Evolutionary conservation across 805 yeast genomes (phyloP).

Genomic region (Zygotorulaspora chibaensis): DNA sequence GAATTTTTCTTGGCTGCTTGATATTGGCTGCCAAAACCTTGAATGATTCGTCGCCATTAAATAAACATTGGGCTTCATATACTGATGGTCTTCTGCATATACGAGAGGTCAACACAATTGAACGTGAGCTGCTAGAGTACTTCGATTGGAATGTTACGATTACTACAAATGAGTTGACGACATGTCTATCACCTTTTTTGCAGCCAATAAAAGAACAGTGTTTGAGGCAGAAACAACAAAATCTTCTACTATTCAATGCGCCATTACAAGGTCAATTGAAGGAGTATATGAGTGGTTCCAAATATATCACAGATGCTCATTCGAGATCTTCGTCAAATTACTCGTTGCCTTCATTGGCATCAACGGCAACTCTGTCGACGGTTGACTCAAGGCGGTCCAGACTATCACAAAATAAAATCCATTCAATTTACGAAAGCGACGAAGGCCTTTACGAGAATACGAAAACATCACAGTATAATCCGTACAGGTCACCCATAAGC

Average conservation of each 20-base stretch:
- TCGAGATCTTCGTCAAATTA: constrained; percentile 33
- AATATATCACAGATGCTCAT: constrained; percentile 20
- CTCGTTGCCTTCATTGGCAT: constrained; percentile 41
- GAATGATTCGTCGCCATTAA: constrained; percentile 91
- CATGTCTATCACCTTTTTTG: constrained; percentile 70
- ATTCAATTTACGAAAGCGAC: constrained; percentile 14
- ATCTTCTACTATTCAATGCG: constrained; percentile 26
- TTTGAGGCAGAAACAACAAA: constrained; percentile 22
- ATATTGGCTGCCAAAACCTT: constrained; percentile 88
- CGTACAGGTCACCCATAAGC: constrained; percentile 13
- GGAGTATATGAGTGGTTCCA: constrained; percentile 13
- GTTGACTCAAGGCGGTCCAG: constrained; percentile 21
- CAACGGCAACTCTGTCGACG: constrained; percentile 36
- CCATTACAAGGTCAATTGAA: constrained; percentile 19
- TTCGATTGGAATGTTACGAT: constrained; percentile 83
- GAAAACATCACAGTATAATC: constrained; percentile 9
- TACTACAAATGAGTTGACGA: constrained; percentile 61
- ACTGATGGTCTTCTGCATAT: constrained; percentile 78
- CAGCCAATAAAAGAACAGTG: constrained; percentile 55
- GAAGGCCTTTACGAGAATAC: constrained; percentile 5
- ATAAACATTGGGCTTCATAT: constrained; percentile 93
- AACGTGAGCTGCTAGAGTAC: constrained; percentile 76
- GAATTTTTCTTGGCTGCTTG: constrained; percentile 84
- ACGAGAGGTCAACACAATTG: constrained; percentile 84
- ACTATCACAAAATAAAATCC: constrained; percentile 12